These are phyloP conservation scores for Ceratocystis huliohia DNA, from an alignment of 2,329 filamentous ascomycete genomes.

Conservation along the genomic window DNA sequence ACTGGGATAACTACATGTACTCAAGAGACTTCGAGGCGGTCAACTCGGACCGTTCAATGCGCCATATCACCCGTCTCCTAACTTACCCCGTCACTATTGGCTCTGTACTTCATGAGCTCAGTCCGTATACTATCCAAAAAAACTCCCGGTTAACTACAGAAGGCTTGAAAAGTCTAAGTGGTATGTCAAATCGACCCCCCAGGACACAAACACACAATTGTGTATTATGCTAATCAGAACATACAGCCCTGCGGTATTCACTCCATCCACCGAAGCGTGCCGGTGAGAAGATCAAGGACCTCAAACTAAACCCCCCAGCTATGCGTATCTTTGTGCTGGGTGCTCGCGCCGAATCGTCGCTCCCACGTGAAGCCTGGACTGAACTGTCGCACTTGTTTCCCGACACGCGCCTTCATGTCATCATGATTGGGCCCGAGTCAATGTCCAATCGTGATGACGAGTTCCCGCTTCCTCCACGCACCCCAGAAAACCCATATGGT, in stretches of 20 bases:
- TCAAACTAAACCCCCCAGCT: conserved; percentile 73
- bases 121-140: conserved; percentile 71
- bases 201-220: background rate
- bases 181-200: conserved; percentile 38
- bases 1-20: conserved; percentile 96
- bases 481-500: conserved; percentile 77
- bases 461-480: conserved; percentile 79
- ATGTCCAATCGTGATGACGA: conserved; percentile 91
- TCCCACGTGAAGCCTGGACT: conserved; percentile 86
- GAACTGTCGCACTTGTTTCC: conserved; percentile 93
- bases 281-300: conserved; percentile 59
- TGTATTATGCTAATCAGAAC: conserved; percentile 8
- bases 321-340: conserved; percentile 88
- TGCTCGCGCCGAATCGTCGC: conserved; percentile 90
- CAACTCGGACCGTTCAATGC: conserved; percentile 78
- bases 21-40: conserved; percentile 83
- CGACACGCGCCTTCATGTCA: conserved; percentile 73
- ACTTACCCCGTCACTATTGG: conserved; percentile 90
- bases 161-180: conserved; percentile 84
- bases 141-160: conserved; percentile 70
- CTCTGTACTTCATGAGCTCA: conserved; percentile 85
- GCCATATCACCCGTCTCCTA: conserved; percentile 81
- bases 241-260: conserved; percentile 72
- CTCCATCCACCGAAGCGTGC: conserved; percentile 73
- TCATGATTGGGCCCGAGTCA: conserved; percentile 91